Evolutionary conservation across 805 yeast species (phyloP).

Genomic region (Ogataea zsoltii): DNA sequence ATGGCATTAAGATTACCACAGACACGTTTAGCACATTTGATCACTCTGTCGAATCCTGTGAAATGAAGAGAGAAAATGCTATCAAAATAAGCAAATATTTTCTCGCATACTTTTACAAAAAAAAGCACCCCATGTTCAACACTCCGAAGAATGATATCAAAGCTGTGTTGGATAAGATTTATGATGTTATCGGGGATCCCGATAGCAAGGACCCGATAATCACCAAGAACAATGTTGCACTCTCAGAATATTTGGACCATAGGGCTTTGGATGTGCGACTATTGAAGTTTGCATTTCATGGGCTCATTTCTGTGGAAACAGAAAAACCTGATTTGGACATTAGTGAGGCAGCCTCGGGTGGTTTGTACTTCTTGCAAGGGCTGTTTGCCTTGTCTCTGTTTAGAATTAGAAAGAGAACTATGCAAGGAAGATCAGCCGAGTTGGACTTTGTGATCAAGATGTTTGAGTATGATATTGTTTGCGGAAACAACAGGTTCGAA

Average conservation of each 20-base stretch:
- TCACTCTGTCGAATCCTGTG: constrained; percentile 51
- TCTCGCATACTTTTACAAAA: constrained; percentile 53
- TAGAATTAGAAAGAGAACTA: constrained; percentile 67
- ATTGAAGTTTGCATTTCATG: constrained; percentile 53
- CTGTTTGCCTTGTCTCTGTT: constrained; percentile 67
- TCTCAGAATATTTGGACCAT: constrained; percentile 50
- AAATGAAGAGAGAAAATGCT: constrained; percentile 41
- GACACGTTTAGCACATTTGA: constrained; percentile 65
- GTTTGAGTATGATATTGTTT: constrained; percentile 64
- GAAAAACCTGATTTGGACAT: constrained; percentile 33
- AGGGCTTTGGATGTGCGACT: constrained; percentile 44
- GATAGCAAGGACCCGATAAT: constrained; percentile 43
- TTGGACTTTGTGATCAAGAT: constrained; percentile 70
- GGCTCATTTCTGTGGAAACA: constrained; percentile 37
- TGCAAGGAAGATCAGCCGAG: constrained; percentile 82
- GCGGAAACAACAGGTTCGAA: constrained; percentile 70
- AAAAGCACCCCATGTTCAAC: constrained; percentile 58
- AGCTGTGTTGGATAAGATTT: constrained; percentile 65
- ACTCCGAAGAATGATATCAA: constrained; percentile 73
- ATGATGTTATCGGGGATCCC: constrained; percentile 72
- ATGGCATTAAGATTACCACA: constrained; percentile 61
- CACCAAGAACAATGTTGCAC: constrained; percentile 43
- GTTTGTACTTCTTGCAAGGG: constrained; percentile 71
- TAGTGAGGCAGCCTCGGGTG: constrained; percentile 45
- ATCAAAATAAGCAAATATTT: constrained; percentile 42